Base-by-base conservation (phyloP, 2,329 filamentous ascomycete genomes). In the Phialocephala subalpina region DNA sequence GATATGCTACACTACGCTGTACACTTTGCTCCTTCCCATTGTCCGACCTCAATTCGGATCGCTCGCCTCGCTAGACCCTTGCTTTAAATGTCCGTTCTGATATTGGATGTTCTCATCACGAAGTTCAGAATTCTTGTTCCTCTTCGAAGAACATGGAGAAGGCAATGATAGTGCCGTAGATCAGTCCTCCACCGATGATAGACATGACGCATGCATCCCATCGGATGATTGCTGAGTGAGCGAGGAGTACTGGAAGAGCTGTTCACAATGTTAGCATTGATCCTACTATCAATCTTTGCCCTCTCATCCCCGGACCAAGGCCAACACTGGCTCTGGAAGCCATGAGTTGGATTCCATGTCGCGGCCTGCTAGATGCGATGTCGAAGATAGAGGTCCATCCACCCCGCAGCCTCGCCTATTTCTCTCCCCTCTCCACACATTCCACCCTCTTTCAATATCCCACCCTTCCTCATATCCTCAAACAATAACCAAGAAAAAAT, bases 101-200 rank as follows among this genome's bases (percentile, higher is more conserved):
- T 22, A 1, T 18, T 53, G 27, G 9, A 18, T 33, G 12, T 33
- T 3, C 22, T 52, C 47, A 7, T n/a, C 38, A 29, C 40, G 45
- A 27, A 27, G 33, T 22, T 58, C 72, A 98, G 79, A 98, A 99
- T 74, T 98, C 96, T 77, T 97, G 92, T 78, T 98, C 94, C 80
- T 98, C 94, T 78, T 95, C 92, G 85, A 99, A 99, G 83, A 98
- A 99, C 89, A 97, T 92, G 72, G 92, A 91, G 80, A 99, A 99
- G 82, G 92, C 96, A 81, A 99, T 97, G 78, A 99, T 97, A 58
- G 96, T 99, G 64, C 93, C 93, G 81, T 99, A 99, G 78, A 99
- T 99, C 77, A 99, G 82, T 66, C 97, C 83, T 60, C 96, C 96
- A 33, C 96, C 96, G 60, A 95, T 82, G 73, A 99, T 92, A 60